A percentile compares a stretch with the other conserved stretches of the same genome.
Evolutionary conservation across 257 asterid genomes (phyloP).

Genomic region (Nicotiana benthamiana): DNA sequence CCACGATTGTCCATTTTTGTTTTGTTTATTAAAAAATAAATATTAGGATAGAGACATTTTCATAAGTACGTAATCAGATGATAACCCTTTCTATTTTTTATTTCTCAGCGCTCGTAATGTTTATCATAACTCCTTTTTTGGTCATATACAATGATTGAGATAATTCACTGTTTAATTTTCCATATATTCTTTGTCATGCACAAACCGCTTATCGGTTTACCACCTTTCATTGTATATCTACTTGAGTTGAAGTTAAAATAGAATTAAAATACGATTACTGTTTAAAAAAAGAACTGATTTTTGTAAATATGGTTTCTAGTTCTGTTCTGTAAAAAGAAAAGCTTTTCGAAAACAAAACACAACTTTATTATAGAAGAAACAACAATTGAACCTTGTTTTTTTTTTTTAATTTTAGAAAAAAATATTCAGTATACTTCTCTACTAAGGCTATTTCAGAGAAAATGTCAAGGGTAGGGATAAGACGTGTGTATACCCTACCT

Average conservation of each 20-base stretch:
- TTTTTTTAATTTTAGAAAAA: too few relatives aligned
- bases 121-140: background rate
- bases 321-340: background rate
- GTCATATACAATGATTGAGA: background rate
- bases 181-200: background rate
- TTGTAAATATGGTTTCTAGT: background rate
- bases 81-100: background rate
- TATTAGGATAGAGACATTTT: background rate
- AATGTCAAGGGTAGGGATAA: background rate
- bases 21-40: background rate
- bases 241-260: background rate
- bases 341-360: background rate
- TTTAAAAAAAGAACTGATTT: background rate
- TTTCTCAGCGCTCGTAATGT: background rate
- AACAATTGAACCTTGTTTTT: too few relatives aligned
- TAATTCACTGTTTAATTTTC: background rate
- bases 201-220: background rate
- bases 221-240: background rate
- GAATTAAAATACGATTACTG: background rate
- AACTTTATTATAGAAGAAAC: too few relatives aligned
- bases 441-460: too few relatives aligned
- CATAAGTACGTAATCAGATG: background rate
- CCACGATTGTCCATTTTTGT: background rate
- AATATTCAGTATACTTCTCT: too few relatives aligned
- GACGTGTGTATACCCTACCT: background rate